Base-by-base conservation (phyloP, 106 monocot species). In the Dioscorea dumetorum region DNA sequence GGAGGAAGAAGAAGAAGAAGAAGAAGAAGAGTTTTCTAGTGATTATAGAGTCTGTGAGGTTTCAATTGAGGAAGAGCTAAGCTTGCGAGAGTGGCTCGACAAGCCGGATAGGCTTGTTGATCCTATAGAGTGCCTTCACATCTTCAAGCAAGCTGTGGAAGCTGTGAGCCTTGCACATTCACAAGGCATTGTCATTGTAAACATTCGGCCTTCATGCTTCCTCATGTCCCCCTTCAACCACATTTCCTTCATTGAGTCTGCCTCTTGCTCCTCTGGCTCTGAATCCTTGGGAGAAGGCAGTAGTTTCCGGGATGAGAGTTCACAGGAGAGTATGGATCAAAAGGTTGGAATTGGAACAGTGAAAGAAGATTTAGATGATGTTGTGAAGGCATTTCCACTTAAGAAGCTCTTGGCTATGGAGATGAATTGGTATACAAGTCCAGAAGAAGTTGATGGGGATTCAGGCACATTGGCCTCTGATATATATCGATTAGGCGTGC, bases 81-180 rank as follows among this genome's bases (percentile, higher is more conserved):
- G 99, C 70, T 61, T 99, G 22, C 70, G 99, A 22, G 84, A 89
- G 60, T 99, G 99, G 99, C 71, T 99, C 49, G 99, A 99, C 64
- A 65, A 61, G 24, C 82, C 80, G 12, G 79, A 81, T 12, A 66
- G 99, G 18, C 8, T 65, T 35, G 90, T 85, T 48, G 90, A 93
- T 64, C 60, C 74, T 19, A 16, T 81, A 13, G 90, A 99, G 73
- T 83, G 90, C 76, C 77, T 99, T 15, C 99, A 85, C 52, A 77
- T 99, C 21, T 90, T 99, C 71, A 50, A 90, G 67, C 99, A 90
- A 76, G 74, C 90, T 4, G 90, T 71, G 16, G 87, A 85, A 69
- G 79, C 84, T n/a, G 87, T 93, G 60, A 80, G 73, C 64, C 57
- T 83, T 22, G 90, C 99, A 2, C 93, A 99, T 73, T 68, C 81